Percentiles rank a stretch among this genome's conserved stretches.
Conservation (phyloP, 164 flowering plant genomes). For the Houttuynia cordata region DNA sequence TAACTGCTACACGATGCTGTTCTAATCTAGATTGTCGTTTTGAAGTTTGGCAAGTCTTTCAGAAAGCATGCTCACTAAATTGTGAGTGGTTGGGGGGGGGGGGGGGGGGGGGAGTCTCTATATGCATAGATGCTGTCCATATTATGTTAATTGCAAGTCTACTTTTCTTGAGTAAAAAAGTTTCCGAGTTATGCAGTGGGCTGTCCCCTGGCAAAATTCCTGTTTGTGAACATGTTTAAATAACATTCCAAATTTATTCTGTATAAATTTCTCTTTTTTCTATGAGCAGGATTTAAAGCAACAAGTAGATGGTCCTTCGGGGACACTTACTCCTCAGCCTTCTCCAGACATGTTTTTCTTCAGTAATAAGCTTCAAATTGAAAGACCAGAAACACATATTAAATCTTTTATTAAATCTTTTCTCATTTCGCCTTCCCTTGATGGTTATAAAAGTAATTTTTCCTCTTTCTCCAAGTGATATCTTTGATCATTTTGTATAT, state of each 20-base stretch:
- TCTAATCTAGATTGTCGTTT: too few species aligned
- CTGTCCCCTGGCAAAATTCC: too few species aligned
- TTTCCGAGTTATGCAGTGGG: background rate
- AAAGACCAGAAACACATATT: slow-evolving; percentile 8
- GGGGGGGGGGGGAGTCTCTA: too few species aligned
- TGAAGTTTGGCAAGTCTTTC: too few species aligned
- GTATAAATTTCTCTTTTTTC: background rate
- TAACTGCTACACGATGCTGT: too few species aligned
- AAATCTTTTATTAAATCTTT: slow-evolving; percentile 11
- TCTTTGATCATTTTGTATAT: background rate
- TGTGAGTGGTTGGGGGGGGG: too few species aligned
- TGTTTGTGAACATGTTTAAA: background rate
- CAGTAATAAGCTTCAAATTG: slow-evolving; percentile 20
- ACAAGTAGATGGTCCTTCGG: slow-evolving; percentile 19
- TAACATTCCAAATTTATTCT: background rate
- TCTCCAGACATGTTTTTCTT: slow-evolving; percentile 16
- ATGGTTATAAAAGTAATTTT: slow-evolving; percentile 16
- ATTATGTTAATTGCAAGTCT: background rate
- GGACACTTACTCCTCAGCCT: slow-evolving; percentile 9
- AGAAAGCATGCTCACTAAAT: too few species aligned
- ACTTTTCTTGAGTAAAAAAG: background rate
- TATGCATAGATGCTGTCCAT: too few species aligned
- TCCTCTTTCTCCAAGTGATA: background rate
- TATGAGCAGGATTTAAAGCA: slow-evolving; percentile 28
- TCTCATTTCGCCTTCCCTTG: slow-evolving; percentile 19